These are phyloP conservation scores for Aspergillus sp. DNA, from an alignment of 2,329 filamentous ascomycete genomes.

Conservation along the genomic window DNA sequence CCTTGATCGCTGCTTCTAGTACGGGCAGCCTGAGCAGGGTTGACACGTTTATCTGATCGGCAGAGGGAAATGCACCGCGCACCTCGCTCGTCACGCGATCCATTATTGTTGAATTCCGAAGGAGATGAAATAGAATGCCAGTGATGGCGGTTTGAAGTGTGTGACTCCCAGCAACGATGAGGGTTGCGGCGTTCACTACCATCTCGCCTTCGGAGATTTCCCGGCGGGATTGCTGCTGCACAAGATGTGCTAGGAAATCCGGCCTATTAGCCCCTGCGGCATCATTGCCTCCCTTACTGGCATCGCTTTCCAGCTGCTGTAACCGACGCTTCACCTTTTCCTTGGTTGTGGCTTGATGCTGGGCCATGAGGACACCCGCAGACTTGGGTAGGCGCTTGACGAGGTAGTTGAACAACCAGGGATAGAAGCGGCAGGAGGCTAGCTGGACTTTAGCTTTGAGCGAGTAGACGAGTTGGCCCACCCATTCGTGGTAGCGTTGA, in stretches of 20 bases:
- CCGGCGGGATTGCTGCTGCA: not conserved
- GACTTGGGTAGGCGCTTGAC: not conserved
- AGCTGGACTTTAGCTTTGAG: conserved; percentile 3
- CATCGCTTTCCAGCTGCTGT: not conserved
- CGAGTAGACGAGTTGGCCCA: conserved; percentile 23
- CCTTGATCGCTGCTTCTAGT: not conserved
- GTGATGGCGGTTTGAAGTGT: not conserved
- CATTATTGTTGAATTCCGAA: not conserved
- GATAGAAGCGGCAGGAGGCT: not conserved
- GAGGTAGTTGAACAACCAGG: not conserved
- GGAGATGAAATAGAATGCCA: not conserved
- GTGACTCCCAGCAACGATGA: conserved; percentile 4
- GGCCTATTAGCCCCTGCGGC: not conserved
- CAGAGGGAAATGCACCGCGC: not conserved
- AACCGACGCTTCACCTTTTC: not conserved
- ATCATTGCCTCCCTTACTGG: too few relatives aligned
- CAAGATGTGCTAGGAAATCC: not conserved
- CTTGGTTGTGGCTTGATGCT: not conserved
- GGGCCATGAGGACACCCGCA: not conserved
- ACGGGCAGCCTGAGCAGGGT: not conserved
- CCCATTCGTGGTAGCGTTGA: conserved; percentile 41
- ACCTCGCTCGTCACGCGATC: not conserved
- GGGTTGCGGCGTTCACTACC: not conserved
- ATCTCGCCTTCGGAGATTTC: not conserved
- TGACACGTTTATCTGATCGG: not conserved